Evolutionary conservation across 2,329 filamentous ascomycete genomes (phyloP).

Genomic region (Neonectria ditissima): DNA sequence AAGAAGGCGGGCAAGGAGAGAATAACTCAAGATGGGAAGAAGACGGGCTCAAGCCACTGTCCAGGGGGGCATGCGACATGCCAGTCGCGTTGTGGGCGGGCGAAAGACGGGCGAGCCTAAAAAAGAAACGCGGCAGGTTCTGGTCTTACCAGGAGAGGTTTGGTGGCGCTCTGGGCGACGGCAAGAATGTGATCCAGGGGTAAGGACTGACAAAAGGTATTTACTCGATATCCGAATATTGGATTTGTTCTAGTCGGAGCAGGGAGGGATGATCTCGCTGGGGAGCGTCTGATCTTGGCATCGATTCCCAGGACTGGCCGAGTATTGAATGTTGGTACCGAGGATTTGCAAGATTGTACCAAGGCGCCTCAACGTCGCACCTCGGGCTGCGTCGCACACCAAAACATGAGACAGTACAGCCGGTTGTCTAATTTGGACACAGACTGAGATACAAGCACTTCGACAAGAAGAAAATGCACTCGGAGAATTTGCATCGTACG

Average conservation of each 20-base stretch:
- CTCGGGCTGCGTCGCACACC: background rate
- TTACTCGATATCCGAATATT: background rate
- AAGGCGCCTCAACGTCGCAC: too few species aligned
- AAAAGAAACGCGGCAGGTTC: background rate
- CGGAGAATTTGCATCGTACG: background rate
- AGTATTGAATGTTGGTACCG: background rate
- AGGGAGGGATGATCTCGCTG: background rate
- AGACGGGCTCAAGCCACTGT: background rate
- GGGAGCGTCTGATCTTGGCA: background rate
- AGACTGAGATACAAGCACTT: background rate
- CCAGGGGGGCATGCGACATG: background rate
- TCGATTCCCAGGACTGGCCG: background rate
- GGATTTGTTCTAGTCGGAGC: background rate
- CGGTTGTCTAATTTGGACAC: background rate
- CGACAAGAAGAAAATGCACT: too few species aligned
- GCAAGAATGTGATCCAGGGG: background rate
- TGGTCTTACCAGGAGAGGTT: background rate
- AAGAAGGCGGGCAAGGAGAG: background rate
- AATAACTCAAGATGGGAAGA: background rate
- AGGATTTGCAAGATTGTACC: too few species aligned
- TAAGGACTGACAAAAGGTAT: too few species aligned
- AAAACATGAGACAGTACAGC: background rate
- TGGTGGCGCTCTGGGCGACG: background rate
- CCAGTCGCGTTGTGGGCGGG: background rate
- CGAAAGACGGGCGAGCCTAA: background rate